Evolutionary conservation across 768 basidiomycete species (phyloP), one percentile per base, ranked within the genome.

Genomic region (Russula dissimulans): DNA sequence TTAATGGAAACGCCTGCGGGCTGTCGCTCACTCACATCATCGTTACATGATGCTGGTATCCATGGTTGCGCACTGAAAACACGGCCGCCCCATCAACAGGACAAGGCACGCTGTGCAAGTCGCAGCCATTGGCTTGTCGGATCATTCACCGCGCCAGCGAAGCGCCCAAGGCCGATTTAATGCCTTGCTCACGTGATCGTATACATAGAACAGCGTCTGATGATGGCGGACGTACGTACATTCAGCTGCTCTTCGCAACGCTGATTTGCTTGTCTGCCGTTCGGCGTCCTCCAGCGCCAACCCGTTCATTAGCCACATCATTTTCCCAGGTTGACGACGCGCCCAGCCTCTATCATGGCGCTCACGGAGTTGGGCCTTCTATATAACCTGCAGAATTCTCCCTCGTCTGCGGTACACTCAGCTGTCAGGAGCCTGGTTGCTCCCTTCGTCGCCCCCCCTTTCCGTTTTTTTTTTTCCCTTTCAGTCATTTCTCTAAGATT

Each of bases 391-490:
- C 17, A 39, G 31, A 22, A 10, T 10, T 11, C 46, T 47, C 18
- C 18, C 42, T 31, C 54, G 2, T 50, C n/a, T n/a, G 34, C 4
- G 6, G 8, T n/a, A 15, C 4, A 15, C 34, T 18, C n/a, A 60
- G 39, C 29, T 42, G 34, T 63, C 54, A 44, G 54, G 62, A 63
- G 62, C 62, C 62, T 63, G 62, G 59, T 61, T 43, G 62, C 62
- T 56, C 54, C 60, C 61, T 58, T 26, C 22, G 22, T 26, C 22
- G 22, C 58, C 34, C 34, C 1, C 34, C 60, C 51, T 31, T 38
- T 50, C 10, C 41, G 15, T 15, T 52, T 41, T 45, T 36, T 65
- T 54, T 59, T 54, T 63, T 59, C 48, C 39, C 50, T 32, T 60
- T 54, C 47, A 39, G 34, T 60, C 52, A 15, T 46, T 57, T 48